These are phyloP conservation scores for Apiospora marii DNA, from an alignment of 2,329 filamentous ascomycete species.

Conservation along the genomic window DNA sequence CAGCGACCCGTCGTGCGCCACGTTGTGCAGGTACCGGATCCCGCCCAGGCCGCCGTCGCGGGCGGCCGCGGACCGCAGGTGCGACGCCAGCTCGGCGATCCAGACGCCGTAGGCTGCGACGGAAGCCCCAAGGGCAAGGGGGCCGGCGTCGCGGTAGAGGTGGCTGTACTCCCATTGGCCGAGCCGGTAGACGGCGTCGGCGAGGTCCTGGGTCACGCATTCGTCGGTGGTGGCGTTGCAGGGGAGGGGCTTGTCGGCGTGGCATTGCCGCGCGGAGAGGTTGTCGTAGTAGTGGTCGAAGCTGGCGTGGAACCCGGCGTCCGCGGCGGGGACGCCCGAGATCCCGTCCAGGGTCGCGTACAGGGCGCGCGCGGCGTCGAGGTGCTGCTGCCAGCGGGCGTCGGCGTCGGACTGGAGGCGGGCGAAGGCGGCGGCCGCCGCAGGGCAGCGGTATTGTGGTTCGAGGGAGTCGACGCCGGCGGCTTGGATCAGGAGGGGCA, in stretches of 20 bases:
- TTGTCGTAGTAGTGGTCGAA: constrained; percentile 90
- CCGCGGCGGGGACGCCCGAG: constrained; percentile 66
- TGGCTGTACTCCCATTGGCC: constrained; percentile 84
- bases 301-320: constrained; percentile 71
- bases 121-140: constrained; percentile 70
- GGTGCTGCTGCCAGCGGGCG: constrained; percentile 68
- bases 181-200: constrained; percentile 76
- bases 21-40: constrained; percentile 73
- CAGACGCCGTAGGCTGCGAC: constrained; percentile 73
- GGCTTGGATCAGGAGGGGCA: constrained; percentile 61
- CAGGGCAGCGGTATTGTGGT: constrained; percentile 72
- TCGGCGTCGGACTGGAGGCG: constrained; percentile 54
- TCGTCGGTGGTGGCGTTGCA: constrained; percentile 63
- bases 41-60: constrained; percentile 43
- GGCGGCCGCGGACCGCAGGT: constrained; percentile 63
- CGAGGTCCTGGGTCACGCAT: constrained; percentile 69
- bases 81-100: constrained; percentile 73
- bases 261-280: constrained; percentile 79
- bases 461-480: constrained; percentile 74
- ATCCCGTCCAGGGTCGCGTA: constrained; percentile 70
- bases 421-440: constrained; percentile 53
- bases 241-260: constrained; percentile 71
- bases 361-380: constrained; percentile 62
- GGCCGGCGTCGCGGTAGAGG: constrained; percentile 73
- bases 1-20: constrained; percentile 81